phyloP scores from a whole-genome alignment of 1,284 basidiomycete genomes.

The Gymnopus androsaceus region DNA sequence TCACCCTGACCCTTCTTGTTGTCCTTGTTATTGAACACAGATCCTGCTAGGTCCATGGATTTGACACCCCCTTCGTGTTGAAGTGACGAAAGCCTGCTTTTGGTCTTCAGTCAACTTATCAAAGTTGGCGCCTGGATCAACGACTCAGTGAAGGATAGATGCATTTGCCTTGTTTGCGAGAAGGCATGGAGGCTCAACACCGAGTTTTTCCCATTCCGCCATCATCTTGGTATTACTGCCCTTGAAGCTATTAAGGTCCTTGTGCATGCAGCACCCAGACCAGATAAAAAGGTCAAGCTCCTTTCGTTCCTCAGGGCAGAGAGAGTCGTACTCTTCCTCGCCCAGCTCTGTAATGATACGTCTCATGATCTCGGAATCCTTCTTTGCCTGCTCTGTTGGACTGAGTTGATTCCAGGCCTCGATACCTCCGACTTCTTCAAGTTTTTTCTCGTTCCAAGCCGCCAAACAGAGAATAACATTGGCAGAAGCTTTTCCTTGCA shows the following conservation, averaged over 20 bases:
- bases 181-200: neutral
- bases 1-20: constrained; percentile 9
- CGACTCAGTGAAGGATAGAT: neutral
- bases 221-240: constrained; percentile 8
- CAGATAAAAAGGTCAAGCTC: constrained; percentile 3
- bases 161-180: constrained; percentile 9
- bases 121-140: neutral
- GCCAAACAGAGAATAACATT: neutral
- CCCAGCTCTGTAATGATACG: neutral
- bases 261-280: constrained; percentile 9
- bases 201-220: constrained; percentile 4
- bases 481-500: neutral
- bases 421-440: neutral
- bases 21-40: constrained; percentile 6
- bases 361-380: neutral
- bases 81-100: neutral
- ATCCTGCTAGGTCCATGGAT: neutral
- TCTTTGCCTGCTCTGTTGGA: neutral
- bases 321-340: neutral
- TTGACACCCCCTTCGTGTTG: constrained; percentile 7
- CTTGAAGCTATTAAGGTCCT: constrained; percentile 12
- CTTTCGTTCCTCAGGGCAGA: neutral
- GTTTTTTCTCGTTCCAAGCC: neutral
- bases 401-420: neutral
- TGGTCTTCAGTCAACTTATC: neutral